phyloP scores from a whole-genome alignment of 202 grass and related monocot genomes.

The Musa balbisiana region DNA sequence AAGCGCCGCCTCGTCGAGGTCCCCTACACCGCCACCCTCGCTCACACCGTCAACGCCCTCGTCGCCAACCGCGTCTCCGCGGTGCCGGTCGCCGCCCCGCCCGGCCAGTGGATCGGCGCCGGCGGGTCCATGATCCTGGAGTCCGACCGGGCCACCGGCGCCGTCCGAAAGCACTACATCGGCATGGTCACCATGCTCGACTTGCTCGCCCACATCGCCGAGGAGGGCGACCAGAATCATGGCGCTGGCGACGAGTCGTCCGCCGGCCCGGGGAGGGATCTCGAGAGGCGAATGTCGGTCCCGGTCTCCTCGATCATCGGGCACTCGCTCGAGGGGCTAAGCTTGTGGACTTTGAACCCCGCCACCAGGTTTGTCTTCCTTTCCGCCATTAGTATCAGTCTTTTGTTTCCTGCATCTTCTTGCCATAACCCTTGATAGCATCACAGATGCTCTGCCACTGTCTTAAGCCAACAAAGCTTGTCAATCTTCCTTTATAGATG shows the following conservation, averaged over 20 bases:
- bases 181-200: conserved; percentile 88
- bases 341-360: conserved; percentile 77
- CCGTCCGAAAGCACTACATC: conserved; percentile 91
- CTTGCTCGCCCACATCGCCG: conserved; percentile 63
- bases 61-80: conserved; percentile 49
- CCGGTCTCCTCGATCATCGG: conserved; percentile 73
- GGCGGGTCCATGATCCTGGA: conserved; percentile 87
- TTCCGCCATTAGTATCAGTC: background rate
- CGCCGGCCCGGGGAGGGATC: conserved; percentile 9
- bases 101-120: conserved; percentile 82
- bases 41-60: conserved; percentile 62
- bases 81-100: conserved; percentile 60
- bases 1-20: conserved; percentile 87
- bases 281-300: conserved; percentile 52
- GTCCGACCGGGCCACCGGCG: conserved; percentile 70
- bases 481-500: too few species aligned
- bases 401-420: background rate
- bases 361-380: conserved; percentile 41
- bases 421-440: too few species aligned
- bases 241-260: background rate
- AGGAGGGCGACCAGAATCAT: conserved; percentile 15
- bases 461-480: too few species aligned
- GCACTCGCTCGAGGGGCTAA: conserved; percentile 72
- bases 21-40: conserved; percentile 69
- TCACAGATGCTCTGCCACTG: too few species aligned